These are phyloP conservation scores for Polygonum maritimum DNA, from an alignment of 148 eudicot genomes.

Conservation along the genomic window DNA sequence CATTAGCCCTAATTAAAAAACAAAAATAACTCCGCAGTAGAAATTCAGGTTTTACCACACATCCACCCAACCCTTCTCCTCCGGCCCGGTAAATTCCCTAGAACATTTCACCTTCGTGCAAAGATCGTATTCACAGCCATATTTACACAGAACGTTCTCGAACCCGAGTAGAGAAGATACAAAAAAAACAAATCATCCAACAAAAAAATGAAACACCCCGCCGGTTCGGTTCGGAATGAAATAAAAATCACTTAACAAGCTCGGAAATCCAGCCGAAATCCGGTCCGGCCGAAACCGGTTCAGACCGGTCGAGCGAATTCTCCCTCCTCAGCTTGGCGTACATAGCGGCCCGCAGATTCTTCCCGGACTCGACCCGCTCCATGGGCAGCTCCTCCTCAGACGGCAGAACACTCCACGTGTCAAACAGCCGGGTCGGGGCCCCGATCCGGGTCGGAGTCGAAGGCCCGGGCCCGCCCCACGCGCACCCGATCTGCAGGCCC, in stretches of 20 bases:
- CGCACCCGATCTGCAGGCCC: slow-evolving; percentile 9
- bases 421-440: slow-evolving; percentile 3
- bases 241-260: slow-evolving; percentile 1
- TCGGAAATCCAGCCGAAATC: slow-evolving; percentile 15
- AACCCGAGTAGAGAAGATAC: too few species aligned
- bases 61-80: not conserved
- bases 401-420: slow-evolving; percentile 8
- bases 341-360: slow-evolving; percentile 23
- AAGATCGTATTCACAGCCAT: not conserved
- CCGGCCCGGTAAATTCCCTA: not conserved
- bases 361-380: slow-evolving; percentile 33
- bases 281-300: not conserved
- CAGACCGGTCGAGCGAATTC: slow-evolving; percentile 21
- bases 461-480: not conserved
- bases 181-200: not conserved
- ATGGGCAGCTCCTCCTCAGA: slow-evolving; percentile 20
- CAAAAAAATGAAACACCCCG: not conserved
- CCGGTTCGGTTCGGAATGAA: not conserved
- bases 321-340: slow-evolving; percentile 26
- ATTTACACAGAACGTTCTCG: not conserved
- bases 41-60: not conserved
- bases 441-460: not conserved
- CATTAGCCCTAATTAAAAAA: not conserved
- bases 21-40: not conserved
- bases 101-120: too few species aligned